Base-by-base conservation (phyloP, 176 grass and related monocot species). In the Zizania latifolia region DNA sequence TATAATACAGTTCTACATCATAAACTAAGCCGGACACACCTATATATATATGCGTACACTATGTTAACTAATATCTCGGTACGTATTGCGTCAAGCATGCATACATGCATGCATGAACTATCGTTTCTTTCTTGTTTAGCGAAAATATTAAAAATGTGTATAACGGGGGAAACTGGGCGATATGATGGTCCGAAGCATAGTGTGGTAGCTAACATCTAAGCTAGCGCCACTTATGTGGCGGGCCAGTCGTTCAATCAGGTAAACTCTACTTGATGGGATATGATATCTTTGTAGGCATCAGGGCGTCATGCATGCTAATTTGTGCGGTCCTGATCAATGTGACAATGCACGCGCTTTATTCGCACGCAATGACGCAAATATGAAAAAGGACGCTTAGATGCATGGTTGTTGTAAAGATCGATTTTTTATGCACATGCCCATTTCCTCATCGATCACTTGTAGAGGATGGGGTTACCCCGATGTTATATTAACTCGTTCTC, bases 321-420 rank as follows among this genome's bases (percentile, higher is more conserved):
- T 58, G 3, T 62, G 74, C 78, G 85, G 80, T 83, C 85, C 85
- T 78, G n/a, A n/a, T n/a, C 40, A 34, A 64, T 1, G 48, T 22
- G 58, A 32, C 73, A 66, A 66, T 87, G 85, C 39, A 83, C 23
- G 74, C 68, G 79, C 85, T 87, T 87, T 41, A 39, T 61, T 74
- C 60, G 37, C 85, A 83, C 85, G 85, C 85, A 82, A 82, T 30
- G 79, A 83, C 85, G 85, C 85, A 82, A 82, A 82, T 81, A 57
- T 53, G 50, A 78, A 82, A 72, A 36, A 35, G 32, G 44, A 15
- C 32, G 9, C 44, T 26, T 72, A 15, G 71, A 76, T 71, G 35
- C 19, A 53, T 53, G 48, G 48, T 53, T 53, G 78, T 26, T 64
- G 78, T 68, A 82, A 86, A 68, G 62, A 63, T 56, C 27, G 28